These are phyloP conservation scores for Nicotiana undulata DNA, from an alignment of 257 asterid genomes.

Conservation along the genomic window DNA sequence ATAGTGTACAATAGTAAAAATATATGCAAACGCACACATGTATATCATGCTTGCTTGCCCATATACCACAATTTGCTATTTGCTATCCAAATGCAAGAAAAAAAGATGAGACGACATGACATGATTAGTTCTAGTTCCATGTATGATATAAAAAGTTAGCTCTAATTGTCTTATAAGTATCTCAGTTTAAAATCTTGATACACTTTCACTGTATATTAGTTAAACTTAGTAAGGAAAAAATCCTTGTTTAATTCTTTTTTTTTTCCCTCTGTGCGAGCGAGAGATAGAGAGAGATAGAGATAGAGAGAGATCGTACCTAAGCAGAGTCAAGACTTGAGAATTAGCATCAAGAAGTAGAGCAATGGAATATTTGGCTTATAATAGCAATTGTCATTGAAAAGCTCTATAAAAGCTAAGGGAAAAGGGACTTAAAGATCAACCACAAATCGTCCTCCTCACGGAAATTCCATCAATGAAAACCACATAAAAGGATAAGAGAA, in stretches of 20 bases:
- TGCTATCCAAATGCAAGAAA: background rate
- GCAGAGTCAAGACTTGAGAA: background rate
- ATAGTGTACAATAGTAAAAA: too few relatives aligned
- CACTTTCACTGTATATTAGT: background rate
- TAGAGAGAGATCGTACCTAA: background rate
- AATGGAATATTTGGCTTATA: background rate
- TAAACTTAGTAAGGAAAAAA: background rate
- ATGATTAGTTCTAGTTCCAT: background rate
- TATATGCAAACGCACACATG: background rate
- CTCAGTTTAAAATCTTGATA: background rate
- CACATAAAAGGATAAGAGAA: background rate
- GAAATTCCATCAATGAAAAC: constrained; percentile 2
- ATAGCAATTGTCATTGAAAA: background rate
- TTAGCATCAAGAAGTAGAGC: background rate
- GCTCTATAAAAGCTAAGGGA: background rate
- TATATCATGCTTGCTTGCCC: background rate
- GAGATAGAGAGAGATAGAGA: background rate
- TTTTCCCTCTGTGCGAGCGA: too few relatives aligned
- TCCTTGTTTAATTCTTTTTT: background rate
- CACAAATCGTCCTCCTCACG: constrained; percentile 1
- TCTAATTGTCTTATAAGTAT: too few relatives aligned
- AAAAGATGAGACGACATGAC: background rate
- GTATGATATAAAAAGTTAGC: background rate
- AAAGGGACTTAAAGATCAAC: background rate
- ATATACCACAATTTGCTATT: background rate